Evolutionary conservation across 2,329 filamentous ascomycete genomes (phyloP).

Genomic region (Canariomyces notabilis): DNA sequence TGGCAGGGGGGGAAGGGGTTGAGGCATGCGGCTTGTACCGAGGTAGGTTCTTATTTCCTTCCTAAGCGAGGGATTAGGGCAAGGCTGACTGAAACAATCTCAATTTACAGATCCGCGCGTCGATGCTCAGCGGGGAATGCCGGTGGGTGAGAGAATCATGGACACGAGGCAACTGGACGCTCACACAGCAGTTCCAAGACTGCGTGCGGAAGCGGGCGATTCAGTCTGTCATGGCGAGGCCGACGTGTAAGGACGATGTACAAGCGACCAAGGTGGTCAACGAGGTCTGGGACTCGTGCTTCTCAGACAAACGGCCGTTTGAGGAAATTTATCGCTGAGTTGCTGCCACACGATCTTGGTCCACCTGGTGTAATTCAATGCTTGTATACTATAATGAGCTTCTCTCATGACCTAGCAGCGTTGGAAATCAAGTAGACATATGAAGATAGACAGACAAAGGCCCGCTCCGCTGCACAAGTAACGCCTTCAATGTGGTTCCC

Average conservation of each 20-base stretch:
- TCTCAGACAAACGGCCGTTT: slow-evolving; percentile 88
- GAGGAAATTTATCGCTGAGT: slow-evolving; percentile 83
- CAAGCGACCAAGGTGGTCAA: slow-evolving; percentile 87
- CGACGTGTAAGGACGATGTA: slow-evolving; percentile 75
- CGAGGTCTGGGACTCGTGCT: slow-evolving; percentile 98
- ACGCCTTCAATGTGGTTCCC: slow-evolving; percentile 2
- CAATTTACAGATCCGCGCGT: slow-evolving; percentile 71
- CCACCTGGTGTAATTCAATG: neutral
- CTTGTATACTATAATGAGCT: slow-evolving; percentile 8
- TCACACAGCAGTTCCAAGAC: slow-evolving; percentile 90
- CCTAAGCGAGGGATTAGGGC: neutral
- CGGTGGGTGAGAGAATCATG: slow-evolving; percentile 84
- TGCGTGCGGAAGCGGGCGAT: slow-evolving; percentile 82
- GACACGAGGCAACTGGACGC: slow-evolving; percentile 74
- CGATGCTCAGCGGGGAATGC: slow-evolving; percentile 89
- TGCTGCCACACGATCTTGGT: neutral
- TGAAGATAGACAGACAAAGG: slow-evolving; percentile 18
- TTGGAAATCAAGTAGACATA: neutral
- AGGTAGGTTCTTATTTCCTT: slow-evolving; percentile 51
- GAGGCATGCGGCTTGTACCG: slow-evolving; percentile 87
- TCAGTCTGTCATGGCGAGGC: slow-evolving; percentile 70
- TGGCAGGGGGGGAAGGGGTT: slow-evolving; percentile 66
- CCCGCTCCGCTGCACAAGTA: slow-evolving; percentile 25
- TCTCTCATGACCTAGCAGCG: neutral
- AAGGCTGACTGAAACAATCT: slow-evolving; percentile 12